Percentiles rank a stretch among this genome's conserved stretches.
These are phyloP conservation scores for Cynanchum wilfordii DNA, from an alignment of 257 asterid genomes.

Conservation along the genomic window DNA sequence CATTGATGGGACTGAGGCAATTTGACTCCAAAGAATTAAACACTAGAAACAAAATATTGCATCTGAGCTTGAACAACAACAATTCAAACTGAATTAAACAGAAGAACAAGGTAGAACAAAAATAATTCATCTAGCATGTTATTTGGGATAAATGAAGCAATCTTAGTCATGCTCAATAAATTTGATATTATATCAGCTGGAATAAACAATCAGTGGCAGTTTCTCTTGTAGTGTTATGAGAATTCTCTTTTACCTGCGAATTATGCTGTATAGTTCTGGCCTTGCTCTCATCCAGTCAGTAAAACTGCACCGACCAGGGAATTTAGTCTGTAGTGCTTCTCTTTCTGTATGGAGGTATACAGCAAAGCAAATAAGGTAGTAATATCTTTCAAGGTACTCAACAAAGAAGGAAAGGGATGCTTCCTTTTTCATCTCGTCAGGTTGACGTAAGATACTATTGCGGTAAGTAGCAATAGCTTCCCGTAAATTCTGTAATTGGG, in stretches of 20 bases:
- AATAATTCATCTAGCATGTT: background rate
- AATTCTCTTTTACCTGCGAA: constrained; percentile 63
- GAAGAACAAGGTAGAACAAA: background rate
- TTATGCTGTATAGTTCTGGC: constrained; percentile 90
- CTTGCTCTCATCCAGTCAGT: constrained; percentile 97
- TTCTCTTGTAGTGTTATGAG: background rate
- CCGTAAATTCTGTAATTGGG: constrained; percentile 70
- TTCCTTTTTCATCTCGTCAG: constrained; percentile 97
- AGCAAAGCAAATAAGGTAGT: constrained; percentile 93
- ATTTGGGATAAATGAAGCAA: background rate
- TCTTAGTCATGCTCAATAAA: background rate
- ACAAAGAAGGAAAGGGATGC: constrained; percentile 95
- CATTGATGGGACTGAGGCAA: background rate
- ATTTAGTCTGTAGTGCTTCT: constrained; percentile 53
- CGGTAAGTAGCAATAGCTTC: constrained; percentile 94
- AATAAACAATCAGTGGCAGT: background rate
- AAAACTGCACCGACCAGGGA: constrained; percentile 66
- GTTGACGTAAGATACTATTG: constrained; percentile 81
- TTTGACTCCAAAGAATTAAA: too few relatives aligned
- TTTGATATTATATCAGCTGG: background rate
- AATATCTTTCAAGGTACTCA: constrained; percentile 98
- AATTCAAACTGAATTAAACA: background rate
- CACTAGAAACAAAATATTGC: background rate
- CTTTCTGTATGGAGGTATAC: constrained; percentile 89
- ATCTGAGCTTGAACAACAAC: background rate